phyloP scores from a whole-genome alignment of 140 eudicot species.

The Anethum foeniculum region DNA sequence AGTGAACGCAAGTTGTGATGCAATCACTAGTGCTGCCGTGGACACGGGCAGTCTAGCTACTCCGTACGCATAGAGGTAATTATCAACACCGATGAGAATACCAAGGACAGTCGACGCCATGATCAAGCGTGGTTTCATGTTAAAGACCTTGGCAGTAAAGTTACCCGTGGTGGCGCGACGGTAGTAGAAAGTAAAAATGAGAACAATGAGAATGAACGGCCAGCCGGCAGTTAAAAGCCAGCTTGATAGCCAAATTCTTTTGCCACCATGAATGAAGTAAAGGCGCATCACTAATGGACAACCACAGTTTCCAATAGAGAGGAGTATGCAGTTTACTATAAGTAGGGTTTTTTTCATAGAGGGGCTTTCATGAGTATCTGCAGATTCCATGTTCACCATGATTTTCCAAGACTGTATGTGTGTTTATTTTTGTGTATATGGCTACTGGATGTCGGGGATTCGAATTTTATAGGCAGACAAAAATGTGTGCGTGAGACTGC shows the following conservation, averaged over 20 bases:
- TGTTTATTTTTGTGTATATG: no score
- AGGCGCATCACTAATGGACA: neutral
- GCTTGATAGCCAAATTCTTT: neutral
- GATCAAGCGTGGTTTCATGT: neutral
- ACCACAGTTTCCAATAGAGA: neutral
- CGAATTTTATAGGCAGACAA: no score
- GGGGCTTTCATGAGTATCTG: neutral
- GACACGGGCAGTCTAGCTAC: neutral
- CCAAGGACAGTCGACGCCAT: neutral
- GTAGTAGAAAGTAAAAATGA: neutral
- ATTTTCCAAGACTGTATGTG: neutral
- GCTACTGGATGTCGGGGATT: no score
- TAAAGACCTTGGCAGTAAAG: neutral
- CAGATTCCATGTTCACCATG: neutral
- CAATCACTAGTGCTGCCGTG: neutral
- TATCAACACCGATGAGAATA: neutral
- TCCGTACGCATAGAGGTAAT: neutral
- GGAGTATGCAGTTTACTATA: neutral
- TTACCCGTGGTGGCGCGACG: neutral
- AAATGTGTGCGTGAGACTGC: no score
- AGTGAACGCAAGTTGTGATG: neutral
- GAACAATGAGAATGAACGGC: neutral
- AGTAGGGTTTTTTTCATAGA: neutral
- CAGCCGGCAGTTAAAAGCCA: neutral
- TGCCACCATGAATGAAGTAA: neutral